Evolutionary conservation across 306 rosid species (phyloP).

Genomic region (Phaseolus lunatus): DNA sequence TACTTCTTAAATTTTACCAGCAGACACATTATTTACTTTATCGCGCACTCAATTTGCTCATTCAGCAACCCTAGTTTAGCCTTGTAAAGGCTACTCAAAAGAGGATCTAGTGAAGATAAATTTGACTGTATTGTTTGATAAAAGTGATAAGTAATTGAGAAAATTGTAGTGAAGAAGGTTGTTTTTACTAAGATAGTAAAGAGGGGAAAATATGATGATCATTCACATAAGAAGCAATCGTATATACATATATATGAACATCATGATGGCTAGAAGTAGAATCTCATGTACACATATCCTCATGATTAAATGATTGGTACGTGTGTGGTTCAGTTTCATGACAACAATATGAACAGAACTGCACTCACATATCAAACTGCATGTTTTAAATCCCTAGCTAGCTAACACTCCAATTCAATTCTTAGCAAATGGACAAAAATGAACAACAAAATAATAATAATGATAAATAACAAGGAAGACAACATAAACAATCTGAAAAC

Average conservation of each 20-base stretch:
- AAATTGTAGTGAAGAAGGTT: conserved; percentile 1
- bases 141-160: background rate
- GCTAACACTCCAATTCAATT: conserved; percentile 40
- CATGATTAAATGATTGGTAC: conserved; percentile 60
- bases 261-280: conserved; percentile 47
- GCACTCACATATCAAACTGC: conserved; percentile 50
- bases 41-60: background rate
- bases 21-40: background rate
- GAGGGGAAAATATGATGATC: conserved; percentile 38
- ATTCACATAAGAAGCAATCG: conserved; percentile 40
- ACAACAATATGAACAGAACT: conserved; percentile 51
- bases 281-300: conserved; percentile 59
- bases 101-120: conserved; percentile 10
- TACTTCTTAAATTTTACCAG: background rate
- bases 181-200: background rate
- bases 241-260: conserved; percentile 37
- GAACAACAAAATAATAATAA: conserved; percentile 33
- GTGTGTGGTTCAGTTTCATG: conserved; percentile 45
- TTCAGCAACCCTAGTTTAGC: background rate
- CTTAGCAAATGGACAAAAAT: conserved; percentile 30
- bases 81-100: background rate
- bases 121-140: background rate
- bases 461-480: background rate
- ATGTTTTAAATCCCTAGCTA: conserved; percentile 44
- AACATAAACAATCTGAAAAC: conserved; percentile 42